A percentile compares a stretch with the other conserved stretches of the same genome.
Evolutionary conservation across 1,284 basidiomycete genomes (phyloP).

Genomic region (Apiotrichum siamense): DNA sequence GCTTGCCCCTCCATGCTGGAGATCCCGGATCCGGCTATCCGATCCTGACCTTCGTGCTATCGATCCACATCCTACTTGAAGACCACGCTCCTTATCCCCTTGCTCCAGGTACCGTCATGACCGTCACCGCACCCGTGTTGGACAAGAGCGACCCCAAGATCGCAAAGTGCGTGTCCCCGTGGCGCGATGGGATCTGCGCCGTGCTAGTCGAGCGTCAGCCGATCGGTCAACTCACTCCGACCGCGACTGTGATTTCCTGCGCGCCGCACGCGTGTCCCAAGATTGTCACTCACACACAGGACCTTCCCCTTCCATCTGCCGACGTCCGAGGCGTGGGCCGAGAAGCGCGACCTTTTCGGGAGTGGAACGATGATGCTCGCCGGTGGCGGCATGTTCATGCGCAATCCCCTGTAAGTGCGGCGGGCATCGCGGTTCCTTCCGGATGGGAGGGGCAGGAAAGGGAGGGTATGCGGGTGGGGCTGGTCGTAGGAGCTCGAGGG

Average conservation of each 20-base stretch:
- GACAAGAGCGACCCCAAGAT: constrained; percentile 42
- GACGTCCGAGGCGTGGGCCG: constrained; percentile 33
- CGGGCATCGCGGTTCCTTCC: not conserved
- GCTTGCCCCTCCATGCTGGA: no score
- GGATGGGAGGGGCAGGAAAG: no score
- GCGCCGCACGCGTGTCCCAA: not conserved
- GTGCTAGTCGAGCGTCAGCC: not conserved
- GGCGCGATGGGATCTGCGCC: not conserved
- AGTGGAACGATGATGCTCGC: constrained; percentile 38
- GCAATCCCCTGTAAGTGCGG: constrained; percentile 39
- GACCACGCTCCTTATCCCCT: no score
- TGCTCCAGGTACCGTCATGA: no score
- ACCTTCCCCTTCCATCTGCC: constrained; percentile 40
- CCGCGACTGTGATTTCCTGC: not conserved
- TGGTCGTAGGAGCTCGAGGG: no score
- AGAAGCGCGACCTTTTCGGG: constrained; percentile 35
- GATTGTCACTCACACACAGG: constrained; percentile 17
- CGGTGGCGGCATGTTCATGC: constrained; percentile 45
- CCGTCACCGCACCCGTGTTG: constrained; percentile 35
- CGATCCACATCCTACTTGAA: no score
- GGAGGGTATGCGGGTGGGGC: no score
- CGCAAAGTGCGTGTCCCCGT: constrained; percentile 28
- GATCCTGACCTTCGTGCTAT: no score
- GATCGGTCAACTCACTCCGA: not conserved
- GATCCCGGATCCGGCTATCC: no score